Evolutionary conservation across 768 basidiomycete genomes (phyloP).

Genomic region (Tulasnella sp.): DNA sequence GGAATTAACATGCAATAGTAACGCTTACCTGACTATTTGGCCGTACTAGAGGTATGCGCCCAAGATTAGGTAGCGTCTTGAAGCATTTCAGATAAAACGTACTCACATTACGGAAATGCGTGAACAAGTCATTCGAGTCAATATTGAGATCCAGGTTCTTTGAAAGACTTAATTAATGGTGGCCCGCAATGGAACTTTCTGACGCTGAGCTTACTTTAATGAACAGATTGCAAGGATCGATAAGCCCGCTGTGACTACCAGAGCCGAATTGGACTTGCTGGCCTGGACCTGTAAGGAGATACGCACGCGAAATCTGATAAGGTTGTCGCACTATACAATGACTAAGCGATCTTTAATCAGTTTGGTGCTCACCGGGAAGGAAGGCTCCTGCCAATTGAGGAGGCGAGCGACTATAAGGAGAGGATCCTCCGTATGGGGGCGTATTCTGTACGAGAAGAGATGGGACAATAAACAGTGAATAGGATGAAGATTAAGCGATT

Average conservation of each 20-base stretch:
- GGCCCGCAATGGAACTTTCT: background rate
- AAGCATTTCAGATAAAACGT: background rate
- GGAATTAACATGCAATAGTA: too few relatives aligned
- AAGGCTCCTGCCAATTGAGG: constrained; percentile 2
- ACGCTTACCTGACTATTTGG: constrained; percentile 66
- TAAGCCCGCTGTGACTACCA: constrained; percentile 72
- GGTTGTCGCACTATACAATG: background rate
- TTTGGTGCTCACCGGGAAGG: background rate
- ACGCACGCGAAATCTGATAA: background rate
- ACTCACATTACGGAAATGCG: constrained; percentile 66
- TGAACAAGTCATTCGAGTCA: constrained; percentile 74
- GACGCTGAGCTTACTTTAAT: constrained; percentile 48
- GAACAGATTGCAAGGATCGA: constrained; percentile 84
- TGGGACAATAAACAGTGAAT: background rate
- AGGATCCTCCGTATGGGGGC: constrained; percentile 1
- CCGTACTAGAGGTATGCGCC: constrained; percentile 48
- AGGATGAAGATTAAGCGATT: background rate
- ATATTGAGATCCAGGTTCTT: constrained; percentile 80
- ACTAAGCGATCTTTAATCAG: background rate
- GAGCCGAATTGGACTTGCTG: constrained; percentile 86
- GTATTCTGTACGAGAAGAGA: background rate
- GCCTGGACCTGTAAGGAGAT: constrained; percentile 52
- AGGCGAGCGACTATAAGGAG: constrained; percentile 10
- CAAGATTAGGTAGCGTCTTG: constrained; percentile 1
- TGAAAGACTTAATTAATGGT: constrained; percentile 9